phyloP scores from a whole-genome alignment of 805 yeast genomes.

The Cyberlindnera petersonii region DNA sequence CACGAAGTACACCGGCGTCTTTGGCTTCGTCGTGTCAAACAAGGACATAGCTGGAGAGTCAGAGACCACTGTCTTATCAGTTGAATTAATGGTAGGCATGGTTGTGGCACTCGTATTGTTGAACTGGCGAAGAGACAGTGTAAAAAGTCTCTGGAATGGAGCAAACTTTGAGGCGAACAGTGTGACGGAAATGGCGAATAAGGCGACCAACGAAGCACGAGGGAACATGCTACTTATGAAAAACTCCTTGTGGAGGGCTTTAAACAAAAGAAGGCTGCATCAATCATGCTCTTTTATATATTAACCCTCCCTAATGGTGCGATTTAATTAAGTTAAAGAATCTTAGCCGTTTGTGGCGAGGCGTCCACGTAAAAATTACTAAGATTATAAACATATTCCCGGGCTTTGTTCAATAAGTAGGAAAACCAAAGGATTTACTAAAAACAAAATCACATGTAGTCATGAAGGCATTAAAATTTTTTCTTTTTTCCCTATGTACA shows the following conservation, averaged over 20 bases:
- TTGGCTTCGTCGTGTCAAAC: conserved; percentile 20
- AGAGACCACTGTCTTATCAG: not conserved
- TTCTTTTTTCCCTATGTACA: not conserved
- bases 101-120: not conserved
- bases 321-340: too few relatives aligned
- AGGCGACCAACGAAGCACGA: conserved; percentile 5
- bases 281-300: not conserved
- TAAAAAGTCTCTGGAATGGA: not conserved
- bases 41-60: conserved; percentile 7
- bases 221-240: too few relatives aligned
- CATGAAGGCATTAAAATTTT: not conserved
- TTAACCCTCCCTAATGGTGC: too few relatives aligned
- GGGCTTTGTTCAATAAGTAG: not conserved
- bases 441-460: too few relatives aligned
- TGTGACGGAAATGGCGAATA: conserved; percentile 13
- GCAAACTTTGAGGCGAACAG: conserved; percentile 18
- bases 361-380: conserved; percentile 5
- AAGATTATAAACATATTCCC: conserved; percentile 2
- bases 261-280: too few relatives aligned
- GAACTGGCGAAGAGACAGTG: not conserved
- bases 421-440: too few relatives aligned
- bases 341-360: not conserved
- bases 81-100: not conserved
- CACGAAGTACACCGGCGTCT: conserved; percentile 58
- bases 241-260: too few relatives aligned